Conservation (phyloP, 2,329 filamentous ascomycete genomes). For the Stromatinia cepivora region DNA sequence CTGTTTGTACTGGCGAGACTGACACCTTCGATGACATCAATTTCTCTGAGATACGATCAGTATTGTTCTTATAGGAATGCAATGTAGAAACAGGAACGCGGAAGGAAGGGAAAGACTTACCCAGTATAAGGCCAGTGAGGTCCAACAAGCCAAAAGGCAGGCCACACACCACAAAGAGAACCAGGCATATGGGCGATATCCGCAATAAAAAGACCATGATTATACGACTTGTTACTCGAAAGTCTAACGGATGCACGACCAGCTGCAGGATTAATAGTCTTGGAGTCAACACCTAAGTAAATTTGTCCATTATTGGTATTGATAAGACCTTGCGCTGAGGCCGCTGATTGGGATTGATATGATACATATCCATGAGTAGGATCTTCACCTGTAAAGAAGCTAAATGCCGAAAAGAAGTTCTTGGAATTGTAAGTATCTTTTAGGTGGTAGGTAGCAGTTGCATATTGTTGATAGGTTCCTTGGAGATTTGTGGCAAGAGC, state of each 20-base stretch:
- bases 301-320: constrained; percentile 49
- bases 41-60: constrained; percentile 52
- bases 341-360: constrained; percentile 61
- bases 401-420: constrained; percentile 51
- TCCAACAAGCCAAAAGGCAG: constrained; percentile 59
- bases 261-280: constrained; percentile 51
- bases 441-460: constrained; percentile 45
- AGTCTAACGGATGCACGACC: constrained; percentile 73
- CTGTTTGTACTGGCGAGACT: constrained; percentile 60
- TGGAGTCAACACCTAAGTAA: constrained; percentile 69
- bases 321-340: constrained; percentile 54
- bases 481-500: background rate
- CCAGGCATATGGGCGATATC: constrained; percentile 62
- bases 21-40: constrained; percentile 79
- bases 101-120: background rate
- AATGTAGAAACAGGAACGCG: background rate
- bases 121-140: constrained; percentile 66
- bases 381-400: constrained; percentile 59
- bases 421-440: constrained; percentile 47
- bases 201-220: constrained; percentile 56
- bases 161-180: constrained; percentile 58
- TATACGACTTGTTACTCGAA: constrained; percentile 54
- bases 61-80: rapidly evolving
- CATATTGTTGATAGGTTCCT: constrained; percentile 17
- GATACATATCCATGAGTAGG: constrained; percentile 75